A percentile compares a stretch with the other conserved stretches of the same genome.
These are phyloP conservation scores for Elongisporangium prolatum DNA, from an alignment of 352 stramenopile genomes.

Conservation along the genomic window DNA sequence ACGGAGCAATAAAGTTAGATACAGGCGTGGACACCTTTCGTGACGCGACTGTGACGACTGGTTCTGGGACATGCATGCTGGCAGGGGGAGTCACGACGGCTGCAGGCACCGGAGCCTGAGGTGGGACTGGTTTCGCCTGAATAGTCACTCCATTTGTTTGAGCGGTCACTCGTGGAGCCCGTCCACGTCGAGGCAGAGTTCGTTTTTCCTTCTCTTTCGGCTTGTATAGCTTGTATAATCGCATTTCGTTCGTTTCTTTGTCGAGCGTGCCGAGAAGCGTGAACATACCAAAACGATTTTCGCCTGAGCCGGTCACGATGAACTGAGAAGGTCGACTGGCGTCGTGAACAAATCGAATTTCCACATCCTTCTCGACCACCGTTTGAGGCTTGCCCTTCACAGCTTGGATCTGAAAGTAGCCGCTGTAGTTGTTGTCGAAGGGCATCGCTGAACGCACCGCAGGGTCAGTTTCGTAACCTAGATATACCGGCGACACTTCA, in stretches of 20 bases:
- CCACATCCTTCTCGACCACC: slow-evolving; percentile 72
- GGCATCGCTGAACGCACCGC: slow-evolving; percentile 62
- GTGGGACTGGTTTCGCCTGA: slow-evolving; percentile 1
- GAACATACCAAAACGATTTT: slow-evolving; percentile 81
- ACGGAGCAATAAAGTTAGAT: slow-evolving; percentile 48
- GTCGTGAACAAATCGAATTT: slow-evolving; percentile 81
- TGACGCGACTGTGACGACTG: slow-evolving; percentile 26
- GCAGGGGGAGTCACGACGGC: slow-evolving; percentile 9
- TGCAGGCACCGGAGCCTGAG: not conserved
- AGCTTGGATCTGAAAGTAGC: slow-evolving; percentile 85
- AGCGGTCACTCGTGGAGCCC: slow-evolving; percentile 5
- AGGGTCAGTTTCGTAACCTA: slow-evolving; percentile 61
- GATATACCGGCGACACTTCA: slow-evolving; percentile 50
- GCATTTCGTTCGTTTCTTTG: slow-evolving; percentile 72
- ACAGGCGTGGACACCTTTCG: slow-evolving; percentile 35
- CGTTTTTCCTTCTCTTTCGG: slow-evolving; percentile 77
- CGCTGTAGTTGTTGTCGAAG: slow-evolving; percentile 78
- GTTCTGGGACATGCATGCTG: slow-evolving; percentile 14
- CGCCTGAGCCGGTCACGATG: slow-evolving; percentile 56
- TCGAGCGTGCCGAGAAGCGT: slow-evolving; percentile 66
- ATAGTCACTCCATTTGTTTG: slow-evolving; percentile 12
- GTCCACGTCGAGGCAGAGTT: slow-evolving; percentile 46
- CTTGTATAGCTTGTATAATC: slow-evolving; percentile 87
- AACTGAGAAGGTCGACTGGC: slow-evolving; percentile 58
- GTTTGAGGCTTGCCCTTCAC: slow-evolving; percentile 82